Evolutionary conservation across 139 green algal species (phyloP), one percentile per base, ranked within the genome.

Genomic region (Coelastrella sp.): DNA sequence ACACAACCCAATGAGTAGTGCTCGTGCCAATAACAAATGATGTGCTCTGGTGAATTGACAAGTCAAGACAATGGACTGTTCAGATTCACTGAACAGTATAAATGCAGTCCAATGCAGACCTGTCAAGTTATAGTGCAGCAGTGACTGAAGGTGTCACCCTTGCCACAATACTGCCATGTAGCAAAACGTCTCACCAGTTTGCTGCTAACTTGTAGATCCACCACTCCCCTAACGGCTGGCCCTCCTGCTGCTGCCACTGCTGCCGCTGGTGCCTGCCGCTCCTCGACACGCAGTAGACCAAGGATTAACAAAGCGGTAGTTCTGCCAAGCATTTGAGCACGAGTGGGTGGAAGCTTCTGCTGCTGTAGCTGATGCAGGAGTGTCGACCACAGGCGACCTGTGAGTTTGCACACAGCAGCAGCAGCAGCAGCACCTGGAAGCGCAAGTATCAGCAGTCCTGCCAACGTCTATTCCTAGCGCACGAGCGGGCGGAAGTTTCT

Each of bases 171-270:
- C 32, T 47, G 32, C 32, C 32, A 47, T 47, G 1, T 1, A 47
- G 32, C 32, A 71, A 19, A 71, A 71, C 61, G 61, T 71, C 80
- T 76, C 22, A 87, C 82, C 82, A 87, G 32, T 59, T 64, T 68
- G 65, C 82, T 87, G 22, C 60, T 54, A 13, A 87, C 82, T 56
- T 87, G 82, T 20, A 87, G 82, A 7, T 78, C 32, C 65, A 79
- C 82, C 5, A 78, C 82, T 16, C 65, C 82, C 7, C 11, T 22
- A 5, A 87, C 82, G 17, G 23, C 23, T 57, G 82, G 82, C 5
- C 82, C 82, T 7, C 82, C 82, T 65, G 23, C 32, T 73, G 82
- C 82, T 47, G 47, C 71, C 32, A 87, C 32, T 71, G n/a, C 54
- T 71, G 59, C 64, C 32, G 82, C 82, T 65, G 64, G 16, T 7